Conservation (phyloP, 768 basidiomycete species). For the Amanita muscaria region DNA sequence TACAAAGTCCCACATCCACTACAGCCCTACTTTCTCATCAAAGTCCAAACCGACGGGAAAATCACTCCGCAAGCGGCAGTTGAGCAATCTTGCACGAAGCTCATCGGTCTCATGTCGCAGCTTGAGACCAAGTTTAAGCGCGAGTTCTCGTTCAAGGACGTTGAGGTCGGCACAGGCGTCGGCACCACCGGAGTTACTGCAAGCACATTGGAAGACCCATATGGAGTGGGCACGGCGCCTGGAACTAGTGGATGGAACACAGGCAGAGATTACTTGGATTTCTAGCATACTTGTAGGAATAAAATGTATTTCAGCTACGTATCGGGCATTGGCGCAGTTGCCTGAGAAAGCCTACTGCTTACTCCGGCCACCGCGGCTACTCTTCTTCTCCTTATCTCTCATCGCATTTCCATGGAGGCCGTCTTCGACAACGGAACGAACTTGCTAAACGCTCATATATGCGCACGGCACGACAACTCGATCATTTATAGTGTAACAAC, state of each 20-base stretch:
- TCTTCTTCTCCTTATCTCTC: background rate
- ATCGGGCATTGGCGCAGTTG: too few relatives aligned
- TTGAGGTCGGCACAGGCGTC: constrained; percentile 33
- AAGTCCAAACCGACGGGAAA: constrained; percentile 90
- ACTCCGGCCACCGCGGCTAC: too few relatives aligned
- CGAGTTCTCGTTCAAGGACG: constrained; percentile 75
- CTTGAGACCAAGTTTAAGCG: constrained; percentile 74
- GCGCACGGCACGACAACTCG: constrained; percentile 34
- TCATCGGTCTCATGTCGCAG: constrained; percentile 62
- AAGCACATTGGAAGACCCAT: constrained; percentile 34
- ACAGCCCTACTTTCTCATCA: constrained; percentile 89
- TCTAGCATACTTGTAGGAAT: constrained; percentile 33
- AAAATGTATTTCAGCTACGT: too few relatives aligned
- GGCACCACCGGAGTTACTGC: constrained; percentile 8
- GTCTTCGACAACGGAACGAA: constrained; percentile 43
- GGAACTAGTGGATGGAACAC: constrained; percentile 32
- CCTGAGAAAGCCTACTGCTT: too few relatives aligned
- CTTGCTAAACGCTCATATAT: constrained; percentile 35
- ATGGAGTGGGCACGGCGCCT: constrained; percentile 20
- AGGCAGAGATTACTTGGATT: constrained; percentile 47
- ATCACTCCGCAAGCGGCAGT: constrained; percentile 76
- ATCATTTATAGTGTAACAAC: constrained; percentile 37
- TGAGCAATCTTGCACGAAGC: constrained; percentile 73
- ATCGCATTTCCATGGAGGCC: constrained; percentile 34
- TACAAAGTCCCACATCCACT: constrained; percentile 98